These are phyloP conservation scores for Claviceps africana DNA, from an alignment of 2,329 filamentous ascomycete genomes.

Conservation along the genomic window DNA sequence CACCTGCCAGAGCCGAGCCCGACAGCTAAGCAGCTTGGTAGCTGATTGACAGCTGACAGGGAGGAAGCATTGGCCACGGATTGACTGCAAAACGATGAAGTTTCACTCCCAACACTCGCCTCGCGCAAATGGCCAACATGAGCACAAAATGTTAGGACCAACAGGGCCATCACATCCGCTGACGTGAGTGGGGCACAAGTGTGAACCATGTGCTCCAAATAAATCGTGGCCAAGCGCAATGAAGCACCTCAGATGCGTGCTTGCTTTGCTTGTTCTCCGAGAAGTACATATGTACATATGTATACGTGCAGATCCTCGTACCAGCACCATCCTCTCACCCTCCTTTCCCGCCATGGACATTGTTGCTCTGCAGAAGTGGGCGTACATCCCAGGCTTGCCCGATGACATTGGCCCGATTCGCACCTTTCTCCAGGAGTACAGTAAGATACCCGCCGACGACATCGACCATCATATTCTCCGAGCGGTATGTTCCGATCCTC, in stretches of 20 bases:
- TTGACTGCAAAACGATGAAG: background rate
- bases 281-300: background rate
- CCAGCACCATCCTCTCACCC: background rate
- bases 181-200: background rate
- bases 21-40: background rate
- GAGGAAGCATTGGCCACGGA: background rate
- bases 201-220: background rate
- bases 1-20: no score
- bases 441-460: conserved; percentile 21
- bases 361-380: conserved; percentile 21
- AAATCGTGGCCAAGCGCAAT: background rate
- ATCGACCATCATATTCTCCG: conserved; percentile 22
- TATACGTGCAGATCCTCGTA: background rate
- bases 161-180: background rate
- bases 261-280: background rate
- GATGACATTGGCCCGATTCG: conserved; percentile 22
- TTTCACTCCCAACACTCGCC: background rate
- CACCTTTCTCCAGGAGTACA: conserved; percentile 24
- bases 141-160: background rate
- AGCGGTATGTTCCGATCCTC: conserved; percentile 12
- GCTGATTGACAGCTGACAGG: no score
- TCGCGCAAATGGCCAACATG: background rate
- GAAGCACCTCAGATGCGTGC: background rate
- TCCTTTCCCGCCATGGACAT: conserved; percentile 19
- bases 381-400: conserved; percentile 23